Evolutionary conservation across 2,329 filamentous ascomycete genomes (phyloP).

Genomic region (Leptographium flavum): DNA sequence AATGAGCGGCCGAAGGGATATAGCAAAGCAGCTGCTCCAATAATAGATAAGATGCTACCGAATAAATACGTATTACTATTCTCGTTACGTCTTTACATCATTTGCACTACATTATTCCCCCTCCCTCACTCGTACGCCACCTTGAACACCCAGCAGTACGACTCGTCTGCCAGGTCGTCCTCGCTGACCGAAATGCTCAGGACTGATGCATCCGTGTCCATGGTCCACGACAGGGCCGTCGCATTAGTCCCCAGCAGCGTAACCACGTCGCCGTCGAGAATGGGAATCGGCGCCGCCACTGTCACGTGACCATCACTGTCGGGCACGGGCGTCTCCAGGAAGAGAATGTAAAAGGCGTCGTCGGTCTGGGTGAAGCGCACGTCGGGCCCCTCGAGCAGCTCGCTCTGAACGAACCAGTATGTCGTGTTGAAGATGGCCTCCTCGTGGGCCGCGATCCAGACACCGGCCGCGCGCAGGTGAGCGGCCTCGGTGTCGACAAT

Average conservation of each 20-base stretch:
- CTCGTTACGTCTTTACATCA: too few relatives aligned
- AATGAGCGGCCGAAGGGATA: too few relatives aligned
- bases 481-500: slow-evolving; percentile 33
- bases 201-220: too few relatives aligned
- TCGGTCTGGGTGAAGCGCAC: slow-evolving; percentile 30
- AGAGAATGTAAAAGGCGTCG: slow-evolving; percentile 30
- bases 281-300: slow-evolving; percentile 23
- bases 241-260: slow-evolving; percentile 20
- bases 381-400: background rate
- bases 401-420: slow-evolving; percentile 29
- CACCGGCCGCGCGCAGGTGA: slow-evolving; percentile 34
- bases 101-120: too few relatives aligned
- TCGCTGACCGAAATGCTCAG: slow-evolving; percentile 13
- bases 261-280: slow-evolving; percentile 25
- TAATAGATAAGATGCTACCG: too few relatives aligned
- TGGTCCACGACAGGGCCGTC: slow-evolving; percentile 15
- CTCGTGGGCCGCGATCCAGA: slow-evolving; percentile 36
- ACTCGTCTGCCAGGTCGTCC: slow-evolving; percentile 17
- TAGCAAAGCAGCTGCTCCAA: too few relatives aligned
- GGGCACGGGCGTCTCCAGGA: slow-evolving; percentile 16
- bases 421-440: slow-evolving; percentile 44
- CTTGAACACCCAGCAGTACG: slow-evolving; percentile 28
- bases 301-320: slow-evolving; percentile 17
- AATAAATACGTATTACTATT: too few relatives aligned
- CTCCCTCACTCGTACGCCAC: slow-evolving; percentile 14